A percentile compares a stretch with the other conserved stretches of the same genome.
These are phyloP conservation scores for Bertia moriformis DNA, from an alignment of 2,329 filamentous ascomycete genomes.

Conservation along the genomic window DNA sequence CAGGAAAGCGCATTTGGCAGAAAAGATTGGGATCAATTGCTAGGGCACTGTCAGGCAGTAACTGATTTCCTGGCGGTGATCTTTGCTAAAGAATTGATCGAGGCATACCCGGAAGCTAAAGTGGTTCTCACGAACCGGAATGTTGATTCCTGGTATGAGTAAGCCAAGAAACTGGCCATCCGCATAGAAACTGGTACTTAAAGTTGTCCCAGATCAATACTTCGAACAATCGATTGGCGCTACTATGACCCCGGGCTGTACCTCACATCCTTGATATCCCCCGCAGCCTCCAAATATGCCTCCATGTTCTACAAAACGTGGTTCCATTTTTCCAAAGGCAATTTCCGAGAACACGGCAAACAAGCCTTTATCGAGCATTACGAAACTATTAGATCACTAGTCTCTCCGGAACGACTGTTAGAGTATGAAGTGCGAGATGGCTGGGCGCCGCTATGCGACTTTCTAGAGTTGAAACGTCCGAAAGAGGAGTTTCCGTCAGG, in stretches of 20 bases:
- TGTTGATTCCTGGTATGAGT: slow-evolving; percentile 1
- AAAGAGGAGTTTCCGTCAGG: too few relatives aligned
- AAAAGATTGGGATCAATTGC: too few relatives aligned
- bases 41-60: neutral
- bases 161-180: slow-evolving; percentile 1
- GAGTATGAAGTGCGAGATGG: slow-evolving; percentile 6
- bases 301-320: neutral
- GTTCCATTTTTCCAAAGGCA: slow-evolving; percentile 5
- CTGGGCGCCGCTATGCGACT: slow-evolving; percentile 6
- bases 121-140: slow-evolving; percentile 1
- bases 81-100: slow-evolving; percentile 1
- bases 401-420: slow-evolving; percentile 4
- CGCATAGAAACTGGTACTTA: too few relatives aligned
- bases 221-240: too few relatives aligned
- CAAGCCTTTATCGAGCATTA: slow-evolving; percentile 5
- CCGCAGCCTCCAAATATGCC: neutral
- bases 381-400: slow-evolving; percentile 2
- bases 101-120: slow-evolving; percentile 1
- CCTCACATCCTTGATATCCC: neutral
- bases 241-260: too few relatives aligned
- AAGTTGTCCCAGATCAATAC: too few relatives aligned
- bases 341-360: slow-evolving; percentile 3
- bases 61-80: slow-evolving; percentile 1
- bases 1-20: too few relatives aligned
- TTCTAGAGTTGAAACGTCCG: too few relatives aligned